These are phyloP conservation scores for Harringtonia lauricola DNA, from an alignment of 2,329 filamentous ascomycete species.

Conservation along the genomic window DNA sequence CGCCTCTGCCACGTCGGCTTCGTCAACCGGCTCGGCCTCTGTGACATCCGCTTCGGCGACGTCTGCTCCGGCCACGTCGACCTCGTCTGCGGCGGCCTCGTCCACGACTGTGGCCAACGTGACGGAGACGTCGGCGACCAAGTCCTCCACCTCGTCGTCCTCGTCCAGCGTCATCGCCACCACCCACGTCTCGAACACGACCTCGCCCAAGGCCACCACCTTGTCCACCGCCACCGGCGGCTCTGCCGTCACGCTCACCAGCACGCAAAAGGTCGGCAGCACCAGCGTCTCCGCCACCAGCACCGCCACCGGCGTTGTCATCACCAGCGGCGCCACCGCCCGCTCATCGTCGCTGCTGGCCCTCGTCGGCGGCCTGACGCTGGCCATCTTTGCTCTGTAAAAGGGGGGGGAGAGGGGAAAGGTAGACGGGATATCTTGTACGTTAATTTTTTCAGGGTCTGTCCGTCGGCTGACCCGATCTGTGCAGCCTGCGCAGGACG, in stretches of 20 bases:
- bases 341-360: conserved; percentile 30
- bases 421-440: not conserved
- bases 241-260: not conserved
- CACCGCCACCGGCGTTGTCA: too few species aligned
- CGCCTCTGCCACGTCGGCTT: conserved; percentile 8
- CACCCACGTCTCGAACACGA: conserved; percentile 10
- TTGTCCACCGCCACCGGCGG: not conserved
- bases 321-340: conserved; percentile 27
- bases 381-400: conserved; percentile 33
- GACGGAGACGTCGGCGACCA: not conserved
- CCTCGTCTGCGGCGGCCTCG: too few species aligned
- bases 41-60: conserved; percentile 5
- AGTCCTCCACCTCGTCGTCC: conserved; percentile 1
- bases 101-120: not conserved
- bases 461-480: too few species aligned
- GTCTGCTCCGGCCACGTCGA: conserved; percentile 4
- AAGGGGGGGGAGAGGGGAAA: not conserved
- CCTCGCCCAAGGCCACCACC: conserved; percentile 8
- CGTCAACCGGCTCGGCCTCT: conserved; percentile 8
- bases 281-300: conserved; percentile 23
- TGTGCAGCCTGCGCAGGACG: too few species aligned
- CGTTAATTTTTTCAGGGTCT: too few species aligned
- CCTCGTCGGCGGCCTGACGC: conserved; percentile 27
- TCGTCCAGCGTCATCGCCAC: not conserved
- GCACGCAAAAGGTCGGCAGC: conserved; percentile 15